Conservation (phyloP, 768 basidiomycete genomes). For the Cystofilobasidium capitatum region DNA sequence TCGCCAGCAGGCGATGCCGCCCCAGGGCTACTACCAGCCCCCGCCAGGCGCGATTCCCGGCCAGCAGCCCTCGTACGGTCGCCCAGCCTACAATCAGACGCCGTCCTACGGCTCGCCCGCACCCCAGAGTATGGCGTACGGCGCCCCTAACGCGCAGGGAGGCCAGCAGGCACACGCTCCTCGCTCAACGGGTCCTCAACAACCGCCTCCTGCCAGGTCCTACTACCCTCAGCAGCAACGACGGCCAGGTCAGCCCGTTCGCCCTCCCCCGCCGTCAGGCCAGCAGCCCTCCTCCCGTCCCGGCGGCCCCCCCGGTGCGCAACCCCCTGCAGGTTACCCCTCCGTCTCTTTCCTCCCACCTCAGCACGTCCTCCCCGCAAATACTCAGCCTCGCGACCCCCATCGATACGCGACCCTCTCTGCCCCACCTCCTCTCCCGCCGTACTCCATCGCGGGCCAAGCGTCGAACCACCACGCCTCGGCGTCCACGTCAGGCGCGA, state of each 20-base stretch:
- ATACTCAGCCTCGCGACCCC: conserved; percentile 7
- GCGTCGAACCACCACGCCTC: not conserved
- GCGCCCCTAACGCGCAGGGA: not conserved
- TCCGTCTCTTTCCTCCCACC: conserved; percentile 7
- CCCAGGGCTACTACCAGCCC: not conserved
- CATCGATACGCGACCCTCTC: conserved; percentile 9
- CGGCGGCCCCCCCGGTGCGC: not conserved
- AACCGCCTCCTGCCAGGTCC: not conserved
- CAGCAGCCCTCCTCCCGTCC: not conserved
- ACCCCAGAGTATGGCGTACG: too few species aligned
- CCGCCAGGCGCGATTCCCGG: not conserved
- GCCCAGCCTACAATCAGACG: not conserved
- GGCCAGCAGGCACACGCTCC: not conserved
- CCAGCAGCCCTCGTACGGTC: not conserved
- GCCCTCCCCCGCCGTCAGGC: not conserved
- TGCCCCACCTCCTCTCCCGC: conserved; percentile 9
- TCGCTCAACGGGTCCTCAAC: too few species aligned
- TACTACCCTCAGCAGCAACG: not conserved
- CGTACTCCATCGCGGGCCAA: conserved; percentile 10
- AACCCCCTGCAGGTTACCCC: not conserved
- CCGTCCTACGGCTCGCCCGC: not conserved
- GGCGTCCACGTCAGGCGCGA: not conserved
- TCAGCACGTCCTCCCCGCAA: not conserved
- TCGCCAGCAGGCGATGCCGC: too few species aligned
- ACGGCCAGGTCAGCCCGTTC: not conserved